These are phyloP conservation scores for Dendrocalamus sinicus DNA, from an alignment of 176 grass and related monocot species.

Conservation along the genomic window DNA sequence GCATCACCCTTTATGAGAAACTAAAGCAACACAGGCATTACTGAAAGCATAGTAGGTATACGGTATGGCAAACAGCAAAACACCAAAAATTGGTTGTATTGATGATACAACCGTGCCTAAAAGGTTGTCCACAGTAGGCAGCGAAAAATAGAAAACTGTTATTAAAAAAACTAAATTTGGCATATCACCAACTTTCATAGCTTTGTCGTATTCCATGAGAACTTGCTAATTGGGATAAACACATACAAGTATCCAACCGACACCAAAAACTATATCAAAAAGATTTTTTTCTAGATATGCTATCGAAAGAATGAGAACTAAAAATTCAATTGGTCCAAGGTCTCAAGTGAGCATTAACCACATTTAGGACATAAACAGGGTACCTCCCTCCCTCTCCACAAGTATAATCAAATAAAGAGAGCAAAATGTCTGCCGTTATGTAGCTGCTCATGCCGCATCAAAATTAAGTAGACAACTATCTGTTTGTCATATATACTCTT, in stretches of 20 bases:
- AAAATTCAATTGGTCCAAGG: too few species aligned
- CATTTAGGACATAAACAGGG: too few species aligned
- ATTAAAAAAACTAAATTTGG: not conserved
- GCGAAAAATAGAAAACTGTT: not conserved
- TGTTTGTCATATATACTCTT: not conserved
- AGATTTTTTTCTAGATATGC: not conserved
- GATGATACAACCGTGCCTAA: slow-evolving; percentile 2
- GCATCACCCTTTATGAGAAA: slow-evolving; percentile 13
- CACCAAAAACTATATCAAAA: not conserved
- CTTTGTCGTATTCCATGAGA: not conserved
- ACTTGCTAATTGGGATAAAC: not conserved
- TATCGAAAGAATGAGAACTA: too few species aligned
- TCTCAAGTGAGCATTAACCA: too few species aligned
- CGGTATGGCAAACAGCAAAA: slow-evolving; percentile 33
- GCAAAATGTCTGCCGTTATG: not conserved
- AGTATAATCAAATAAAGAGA: not conserved
- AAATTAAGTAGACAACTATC: not conserved
- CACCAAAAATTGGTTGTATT: slow-evolving; percentile 22
- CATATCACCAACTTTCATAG: not conserved
- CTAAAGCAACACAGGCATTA: slow-evolving; percentile 1
- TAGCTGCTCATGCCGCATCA: not conserved
- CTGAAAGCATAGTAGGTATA: slow-evolving; percentile 11
- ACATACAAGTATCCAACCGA: slow-evolving; percentile 1
- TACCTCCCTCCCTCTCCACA: too few species aligned
- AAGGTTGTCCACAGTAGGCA: not conserved